Evolutionary conservation across 768 basidiomycete genomes (phyloP).

Genomic region (Suillus subluteus): DNA sequence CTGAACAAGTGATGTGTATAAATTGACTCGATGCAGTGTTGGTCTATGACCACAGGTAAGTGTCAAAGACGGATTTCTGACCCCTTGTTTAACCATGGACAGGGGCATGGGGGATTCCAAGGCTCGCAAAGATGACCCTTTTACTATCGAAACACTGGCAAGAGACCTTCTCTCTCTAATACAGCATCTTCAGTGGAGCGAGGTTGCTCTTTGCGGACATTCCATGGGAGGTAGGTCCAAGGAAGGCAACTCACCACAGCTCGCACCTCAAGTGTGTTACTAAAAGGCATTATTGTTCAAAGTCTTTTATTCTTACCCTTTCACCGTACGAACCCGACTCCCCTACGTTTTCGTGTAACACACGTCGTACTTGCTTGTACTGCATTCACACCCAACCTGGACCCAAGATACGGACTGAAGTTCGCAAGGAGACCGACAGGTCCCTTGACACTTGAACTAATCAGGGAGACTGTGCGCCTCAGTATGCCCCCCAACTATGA

Average conservation of each 20-base stretch:
- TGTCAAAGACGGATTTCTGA: not conserved
- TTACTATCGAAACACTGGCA: constrained; percentile 50
- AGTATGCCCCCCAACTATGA: constrained; percentile 37
- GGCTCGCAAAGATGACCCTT: constrained; percentile 36
- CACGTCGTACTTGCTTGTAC: constrained; percentile 46
- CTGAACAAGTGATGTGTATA: not conserved
- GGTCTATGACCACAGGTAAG: constrained; percentile 45
- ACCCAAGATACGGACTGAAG: constrained; percentile 35
- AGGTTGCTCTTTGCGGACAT: constrained; percentile 49
- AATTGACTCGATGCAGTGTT: constrained; percentile 36
- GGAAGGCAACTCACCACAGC: not conserved
- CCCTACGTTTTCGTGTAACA: constrained; percentile 43
- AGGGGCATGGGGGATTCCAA: constrained; percentile 53
- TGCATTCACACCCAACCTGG: constrained; percentile 30
- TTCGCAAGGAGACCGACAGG: constrained; percentile 20
- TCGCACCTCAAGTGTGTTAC: not conserved
- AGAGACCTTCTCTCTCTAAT: constrained; percentile 48
- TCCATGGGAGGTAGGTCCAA: constrained; percentile 52
- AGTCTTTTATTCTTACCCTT: constrained; percentile 48
- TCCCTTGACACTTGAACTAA: constrained; percentile 33
- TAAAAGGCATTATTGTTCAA: constrained; percentile 45
- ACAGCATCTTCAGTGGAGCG: constrained; percentile 41
- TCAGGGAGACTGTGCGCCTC: constrained; percentile 33
- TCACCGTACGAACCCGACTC: constrained; percentile 36
- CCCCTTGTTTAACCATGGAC: not conserved